Percentiles rank a stretch among this genome's conserved stretches.
phyloP scores from a whole-genome alignment of 371 early-diverging fungal genomes.

The Circinella minor region DNA sequence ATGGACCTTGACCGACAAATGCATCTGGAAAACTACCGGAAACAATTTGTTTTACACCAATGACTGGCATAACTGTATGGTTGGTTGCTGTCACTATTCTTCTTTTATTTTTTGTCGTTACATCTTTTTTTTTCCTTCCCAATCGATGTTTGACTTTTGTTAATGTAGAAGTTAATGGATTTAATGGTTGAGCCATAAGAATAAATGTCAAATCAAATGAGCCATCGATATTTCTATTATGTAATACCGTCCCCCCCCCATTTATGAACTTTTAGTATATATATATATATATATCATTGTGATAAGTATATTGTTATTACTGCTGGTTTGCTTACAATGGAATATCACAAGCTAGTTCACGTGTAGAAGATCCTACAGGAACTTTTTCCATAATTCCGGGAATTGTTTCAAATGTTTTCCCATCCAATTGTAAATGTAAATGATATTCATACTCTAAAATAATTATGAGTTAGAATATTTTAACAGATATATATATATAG shows the following conservation, averaged over 20 bases:
- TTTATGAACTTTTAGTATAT: no score
- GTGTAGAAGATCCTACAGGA: not conserved
- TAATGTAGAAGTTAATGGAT: not conserved
- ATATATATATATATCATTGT: no score
- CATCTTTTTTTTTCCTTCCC: constrained; percentile 3
- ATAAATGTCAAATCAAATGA: constrained; percentile 13
- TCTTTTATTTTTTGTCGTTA: not conserved
- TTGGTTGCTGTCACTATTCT: not conserved
- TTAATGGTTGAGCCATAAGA: constrained; percentile 10
- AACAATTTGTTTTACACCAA: constrained; percentile 11
- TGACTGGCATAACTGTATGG: not conserved
- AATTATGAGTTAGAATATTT: no score
- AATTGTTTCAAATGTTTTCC: not conserved
- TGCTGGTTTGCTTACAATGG: not conserved
- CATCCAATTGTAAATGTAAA: constrained; percentile 12
- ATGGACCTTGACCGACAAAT: constrained; percentile 7
- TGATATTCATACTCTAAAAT: constrained; percentile 13
- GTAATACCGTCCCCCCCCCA: not conserved
- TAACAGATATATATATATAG: not conserved
- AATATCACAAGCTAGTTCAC: not conserved
- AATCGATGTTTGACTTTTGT: not conserved
- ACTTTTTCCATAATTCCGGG: constrained; percentile 10
- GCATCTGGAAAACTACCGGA: constrained; percentile 10
- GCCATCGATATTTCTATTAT: constrained; percentile 4
- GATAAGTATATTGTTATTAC: no score